Percentiles rank a stretch among this genome's conserved stretches.
Evolutionary conservation across 2,329 filamentous ascomycete genomes (phyloP).

Genomic region (Penicillium sp.): DNA sequence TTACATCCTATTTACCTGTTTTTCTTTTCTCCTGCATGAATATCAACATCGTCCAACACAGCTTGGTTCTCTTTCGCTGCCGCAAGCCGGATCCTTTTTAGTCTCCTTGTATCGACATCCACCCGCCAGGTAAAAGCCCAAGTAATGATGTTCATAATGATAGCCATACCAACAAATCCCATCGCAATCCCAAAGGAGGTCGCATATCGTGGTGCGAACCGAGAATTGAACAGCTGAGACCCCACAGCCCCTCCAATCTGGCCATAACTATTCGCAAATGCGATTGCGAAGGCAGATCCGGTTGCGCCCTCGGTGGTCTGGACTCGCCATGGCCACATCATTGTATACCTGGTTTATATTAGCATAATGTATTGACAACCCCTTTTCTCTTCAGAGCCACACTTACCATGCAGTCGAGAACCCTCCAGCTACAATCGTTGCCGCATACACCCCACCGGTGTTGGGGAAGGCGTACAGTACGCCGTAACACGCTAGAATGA

Average conservation of each 20-base stretch:
- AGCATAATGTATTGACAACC: no score
- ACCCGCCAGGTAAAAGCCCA: not conserved
- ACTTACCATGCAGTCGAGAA: not conserved
- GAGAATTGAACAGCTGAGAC: not conserved
- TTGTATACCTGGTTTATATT: not conserved
- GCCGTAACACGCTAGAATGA: not conserved
- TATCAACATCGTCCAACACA: not conserved
- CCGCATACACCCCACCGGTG: not conserved
- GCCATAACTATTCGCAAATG: not conserved
- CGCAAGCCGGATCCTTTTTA: not conserved
- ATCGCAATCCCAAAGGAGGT: not conserved
- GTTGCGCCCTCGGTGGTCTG: not conserved
- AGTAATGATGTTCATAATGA: not conserved
- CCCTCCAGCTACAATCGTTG: not conserved
- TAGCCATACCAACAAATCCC: not conserved
- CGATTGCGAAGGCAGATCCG: not conserved
- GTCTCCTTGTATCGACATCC: not conserved
- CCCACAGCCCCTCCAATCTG: not conserved
- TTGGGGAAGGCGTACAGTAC: not conserved
- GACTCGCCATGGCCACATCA: not conserved
- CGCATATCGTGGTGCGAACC: not conserved
- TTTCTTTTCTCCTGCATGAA: not conserved
- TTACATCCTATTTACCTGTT: not conserved
- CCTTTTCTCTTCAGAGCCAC: no score
- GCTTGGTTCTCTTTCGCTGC: not conserved